Evolutionary conservation across 1,139 yeast species (phyloP).

Genomic region (Eremothecium gossypii): DNA sequence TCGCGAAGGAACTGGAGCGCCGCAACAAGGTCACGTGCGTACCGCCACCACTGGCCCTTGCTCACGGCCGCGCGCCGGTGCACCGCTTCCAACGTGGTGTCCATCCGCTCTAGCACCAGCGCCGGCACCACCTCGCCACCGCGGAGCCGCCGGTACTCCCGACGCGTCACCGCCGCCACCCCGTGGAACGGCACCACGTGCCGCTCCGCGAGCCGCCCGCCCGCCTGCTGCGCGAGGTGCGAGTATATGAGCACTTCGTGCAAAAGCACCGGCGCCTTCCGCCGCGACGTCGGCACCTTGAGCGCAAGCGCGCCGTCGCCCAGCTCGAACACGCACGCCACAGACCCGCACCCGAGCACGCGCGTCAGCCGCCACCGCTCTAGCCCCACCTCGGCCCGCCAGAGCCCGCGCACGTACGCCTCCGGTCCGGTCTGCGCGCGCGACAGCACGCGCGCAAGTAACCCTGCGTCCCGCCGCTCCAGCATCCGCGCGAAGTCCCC

Average conservation of each 20-base stretch:
- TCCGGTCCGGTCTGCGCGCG: not conserved
- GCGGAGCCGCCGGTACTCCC: slow-evolving; percentile 12
- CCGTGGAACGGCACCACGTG: slow-evolving; percentile 13
- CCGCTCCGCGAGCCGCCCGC: not conserved
- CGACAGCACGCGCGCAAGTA: slow-evolving; percentile 1
- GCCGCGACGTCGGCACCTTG: slow-evolving; percentile 4
- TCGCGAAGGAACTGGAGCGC: slow-evolving; percentile 10
- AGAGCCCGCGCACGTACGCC: slow-evolving; percentile 1
- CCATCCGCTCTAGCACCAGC: slow-evolving; percentile 11
- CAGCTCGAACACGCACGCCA: slow-evolving; percentile 1
- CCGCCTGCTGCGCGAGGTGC: not conserved
- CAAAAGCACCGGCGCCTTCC: slow-evolving; percentile 1
- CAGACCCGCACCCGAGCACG: slow-evolving; percentile 1
- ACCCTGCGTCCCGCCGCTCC: not conserved
- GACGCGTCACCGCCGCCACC: slow-evolving; percentile 12
- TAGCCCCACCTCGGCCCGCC: not conserved
- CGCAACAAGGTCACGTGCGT: slow-evolving; percentile 7
- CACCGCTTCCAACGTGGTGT: slow-evolving; percentile 10
- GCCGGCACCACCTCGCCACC: slow-evolving; percentile 14
- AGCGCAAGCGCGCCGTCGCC: slow-evolving; percentile 1
- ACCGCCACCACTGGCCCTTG: slow-evolving; percentile 11
- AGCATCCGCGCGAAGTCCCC: slow-evolving; percentile 2
- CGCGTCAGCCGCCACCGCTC: not conserved
- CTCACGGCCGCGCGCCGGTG: slow-evolving; percentile 2
- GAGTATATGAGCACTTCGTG: slow-evolving; percentile 6